Evolutionary conservation across 2,329 filamentous ascomycete genomes (phyloP).

Genomic region (Cladosporium austrohemisphaericum): DNA sequence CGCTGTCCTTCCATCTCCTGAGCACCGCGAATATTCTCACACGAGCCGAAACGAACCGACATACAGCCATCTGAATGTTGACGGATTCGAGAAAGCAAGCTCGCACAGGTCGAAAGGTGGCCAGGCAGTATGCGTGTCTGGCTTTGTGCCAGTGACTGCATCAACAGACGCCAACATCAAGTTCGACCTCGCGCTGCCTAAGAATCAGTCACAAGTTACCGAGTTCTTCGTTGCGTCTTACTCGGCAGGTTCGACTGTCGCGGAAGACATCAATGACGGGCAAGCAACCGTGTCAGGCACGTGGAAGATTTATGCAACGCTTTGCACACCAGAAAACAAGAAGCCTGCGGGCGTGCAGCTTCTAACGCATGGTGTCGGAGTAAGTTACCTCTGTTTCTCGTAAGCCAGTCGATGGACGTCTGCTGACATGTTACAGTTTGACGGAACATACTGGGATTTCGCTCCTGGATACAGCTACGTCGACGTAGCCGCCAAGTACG

Average conservation of each 20-base stretch:
- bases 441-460: constrained; percentile 36
- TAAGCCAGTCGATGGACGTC: background rate
- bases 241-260: constrained; percentile 17
- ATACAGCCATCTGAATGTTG: background rate
- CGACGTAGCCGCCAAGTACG: constrained; percentile 37
- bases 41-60: background rate
- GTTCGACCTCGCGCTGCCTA: constrained; percentile 26
- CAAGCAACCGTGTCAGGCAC: constrained; percentile 18
- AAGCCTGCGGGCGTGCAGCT: constrained; percentile 34
- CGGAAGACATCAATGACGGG: constrained; percentile 16
- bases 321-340: constrained; percentile 25
- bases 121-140: constrained; percentile 28
- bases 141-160: constrained; percentile 26
- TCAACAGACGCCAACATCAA: constrained; percentile 26
- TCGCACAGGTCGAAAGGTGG: constrained; percentile 24
- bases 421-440: constrained; percentile 1
- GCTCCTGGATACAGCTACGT: constrained; percentile 39
- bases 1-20: background rate
- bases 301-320: constrained; percentile 20
- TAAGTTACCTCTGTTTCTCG: background rate
- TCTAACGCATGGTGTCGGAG: constrained; percentile 39
- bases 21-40: background rate
- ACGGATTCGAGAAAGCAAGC: constrained; percentile 15
- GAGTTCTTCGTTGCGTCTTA: constrained; percentile 23
- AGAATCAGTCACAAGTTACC: constrained; percentile 29